Conservation (phyloP, 805 yeast genomes). For the Komagataella phaffii region DNA sequence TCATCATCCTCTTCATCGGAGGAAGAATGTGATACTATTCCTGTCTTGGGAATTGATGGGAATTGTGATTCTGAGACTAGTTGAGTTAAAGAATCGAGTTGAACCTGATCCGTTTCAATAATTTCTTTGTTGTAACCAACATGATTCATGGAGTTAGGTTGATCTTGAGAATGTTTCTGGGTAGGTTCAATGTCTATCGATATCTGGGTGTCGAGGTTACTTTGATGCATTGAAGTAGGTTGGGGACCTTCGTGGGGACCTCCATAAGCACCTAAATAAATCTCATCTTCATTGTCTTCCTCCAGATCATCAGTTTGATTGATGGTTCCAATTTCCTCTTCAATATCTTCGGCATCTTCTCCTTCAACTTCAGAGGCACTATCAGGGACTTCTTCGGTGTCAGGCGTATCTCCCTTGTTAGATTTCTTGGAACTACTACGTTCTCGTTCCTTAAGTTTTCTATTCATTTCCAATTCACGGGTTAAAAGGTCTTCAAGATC, state of each 20-base stretch:
- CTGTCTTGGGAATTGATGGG: not conserved
- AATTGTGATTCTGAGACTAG: not conserved
- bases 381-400: conserved; percentile 12
- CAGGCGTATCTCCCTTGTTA: conserved; percentile 8
- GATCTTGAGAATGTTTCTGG: conserved; percentile 4
- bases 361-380: conserved; percentile 10
- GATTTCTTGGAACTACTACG: conserved; percentile 6
- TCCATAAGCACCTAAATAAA: conserved; percentile 3
- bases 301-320: conserved; percentile 6
- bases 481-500: conserved; percentile 10
- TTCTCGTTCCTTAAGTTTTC: conserved; percentile 4
- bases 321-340: conserved; percentile 1
- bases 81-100: not conserved
- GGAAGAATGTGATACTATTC: conserved; percentile 4
- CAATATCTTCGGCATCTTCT: conserved; percentile 8
- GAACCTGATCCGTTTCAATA: not conserved
- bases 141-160: conserved; percentile 7
- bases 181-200: not conserved
- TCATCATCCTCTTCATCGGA: conserved; percentile 18
- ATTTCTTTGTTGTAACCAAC: conserved; percentile 10
- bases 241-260: conserved; percentile 1
- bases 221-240: not conserved
- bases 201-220: conserved; percentile 1
- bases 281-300: conserved; percentile 12
- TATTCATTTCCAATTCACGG: conserved; percentile 9